Base-by-base conservation (phyloP, 2,329 filamentous ascomycete genomes). In the Cercospora nicotianae region DNA sequence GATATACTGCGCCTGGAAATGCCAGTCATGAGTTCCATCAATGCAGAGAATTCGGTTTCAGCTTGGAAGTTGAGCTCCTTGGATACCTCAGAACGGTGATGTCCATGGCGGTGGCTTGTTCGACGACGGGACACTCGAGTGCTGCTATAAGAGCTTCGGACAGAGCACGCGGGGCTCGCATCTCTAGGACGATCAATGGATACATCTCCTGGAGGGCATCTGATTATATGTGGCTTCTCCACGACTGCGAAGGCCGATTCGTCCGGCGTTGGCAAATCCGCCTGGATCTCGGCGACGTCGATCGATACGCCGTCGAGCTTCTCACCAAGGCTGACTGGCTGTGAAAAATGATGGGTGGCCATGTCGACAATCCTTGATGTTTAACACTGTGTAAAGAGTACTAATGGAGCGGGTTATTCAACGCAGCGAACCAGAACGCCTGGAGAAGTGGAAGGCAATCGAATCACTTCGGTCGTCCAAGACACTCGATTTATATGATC, bases 1-100 rank as follows among this genome's bases (percentile, higher is more conserved):
- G 60, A 63, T 12, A 39, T 63, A 30, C 60, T 63, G 7, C 60
- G 60, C 20, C 60, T 51, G 31, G 60, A 63, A 28, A 63, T 63
- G 26, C 45, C 39, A 26, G 60, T 39, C 58, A 60, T 60, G 31
- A 60, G 58, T 26, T 60, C 58, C 58, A 60, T 60, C 58, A 60
- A 26, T 3, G 58, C 28, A 9, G 33, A 39, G 18, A 60, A 60
- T 16, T 60, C 58, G 31, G 30, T 60, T 16, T 42, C 58, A n/a
- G 58, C 58, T 60, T 60, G 58, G 8, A 20, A 39, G 28, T 9
- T 60, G 16, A 60, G 28, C 58, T 60, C 58, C 12, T 60, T 60
- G 7, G 58, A 60, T 9, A 60, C 58, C 26, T 60, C 58, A 13
- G 58, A 60, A 36, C 33, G 58, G 16, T 60, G 58, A 16, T 60